Conservation (phyloP, 257 asterid species). For the Gentiana straminea region DNA sequence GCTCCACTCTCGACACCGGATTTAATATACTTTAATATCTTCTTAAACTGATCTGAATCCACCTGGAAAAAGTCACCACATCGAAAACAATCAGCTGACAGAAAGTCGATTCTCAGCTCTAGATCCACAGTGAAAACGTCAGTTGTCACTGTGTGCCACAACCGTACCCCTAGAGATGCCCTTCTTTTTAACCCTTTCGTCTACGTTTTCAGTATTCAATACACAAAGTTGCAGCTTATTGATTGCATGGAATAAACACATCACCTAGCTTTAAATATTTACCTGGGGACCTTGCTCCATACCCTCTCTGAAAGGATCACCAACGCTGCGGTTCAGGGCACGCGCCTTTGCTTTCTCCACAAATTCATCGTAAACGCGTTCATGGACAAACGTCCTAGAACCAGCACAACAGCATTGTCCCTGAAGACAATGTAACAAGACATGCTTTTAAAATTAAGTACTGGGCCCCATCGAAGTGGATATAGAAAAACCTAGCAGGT, state of each 20-base stretch:
- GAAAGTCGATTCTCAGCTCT: too few species aligned
- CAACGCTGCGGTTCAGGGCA: conserved; percentile 66
- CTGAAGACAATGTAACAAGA: conserved; percentile 22
- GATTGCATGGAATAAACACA: not conserved
- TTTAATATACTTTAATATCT: conserved; percentile 59
- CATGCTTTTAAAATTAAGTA: not conserved
- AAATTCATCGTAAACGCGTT: conserved; percentile 77
- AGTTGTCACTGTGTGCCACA: too few species aligned
- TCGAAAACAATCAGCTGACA: too few species aligned
- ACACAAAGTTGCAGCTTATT: not conserved
- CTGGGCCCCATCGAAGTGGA: not conserved
- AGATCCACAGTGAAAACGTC: too few species aligned
- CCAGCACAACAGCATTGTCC: conserved; percentile 99
- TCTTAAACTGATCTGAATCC: conserved; percentile 60
- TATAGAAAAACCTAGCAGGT: not conserved
- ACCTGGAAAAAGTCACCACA: conserved; percentile 24
- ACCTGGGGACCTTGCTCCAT: conserved; percentile 99
- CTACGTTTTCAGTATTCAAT: not conserved
- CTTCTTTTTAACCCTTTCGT: not conserved
- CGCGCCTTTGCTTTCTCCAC: conserved; percentile 71
- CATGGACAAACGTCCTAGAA: conserved; percentile 81
- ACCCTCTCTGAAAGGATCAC: conserved; percentile 87
- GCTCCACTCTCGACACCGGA: conserved; percentile 72
- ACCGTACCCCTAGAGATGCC: too few species aligned
- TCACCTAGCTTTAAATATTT: not conserved